Evolutionary conservation across 2,329 filamentous ascomycete genomes (phyloP), one percentile per base, ranked within the genome.

Genomic region (Clathrospora elynae): DNA sequence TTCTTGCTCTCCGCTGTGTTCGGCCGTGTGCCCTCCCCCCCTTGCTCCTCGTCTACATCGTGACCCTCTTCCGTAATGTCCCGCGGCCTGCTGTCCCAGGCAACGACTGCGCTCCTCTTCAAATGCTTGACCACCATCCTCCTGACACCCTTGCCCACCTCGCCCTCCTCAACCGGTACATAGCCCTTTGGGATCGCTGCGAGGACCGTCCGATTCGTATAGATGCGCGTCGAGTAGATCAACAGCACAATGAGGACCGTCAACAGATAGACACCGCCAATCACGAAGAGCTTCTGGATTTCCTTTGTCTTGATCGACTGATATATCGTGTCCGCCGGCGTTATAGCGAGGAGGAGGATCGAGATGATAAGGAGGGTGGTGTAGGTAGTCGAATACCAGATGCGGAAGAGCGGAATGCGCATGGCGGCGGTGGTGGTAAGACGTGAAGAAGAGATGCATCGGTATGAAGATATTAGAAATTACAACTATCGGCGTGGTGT

Each of bases 121-220:
- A 96, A 77, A 17, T 86, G 82, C 34, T 83, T 81, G 11, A 79
- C 79, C 44, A 99, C 86, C 74, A 95, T 83, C 54, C 83, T 81
- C 61, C 88, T 79, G 25, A 96, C 89, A 41, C 79, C 78, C 54
- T 83, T 85, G 30, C 81, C 82, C 30, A 96, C 81, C 66, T 96
- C 90, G 53, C 86, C 87, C 66, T 89, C 88, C 57, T 93, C 89
- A 51, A 96, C 78, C 0, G 91, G 91, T 11, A 96, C 81, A 80
- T 88, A 95, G 39, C 82, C 76, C 68, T 92, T 93, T 1, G 93
- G 93, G 46, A 99, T 96, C 3, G 83, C 85, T 12, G 85, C 82
- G 6, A 97, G 78, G 6, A 88, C 84, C 31, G 80, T 87, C 50
- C 88, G 84, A 62, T 89, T 95, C 38, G 92, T 88, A 71, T 92